Base-by-base conservation (phyloP, 331 rosid species). In the Rhamnella rubrinervis region DNA sequence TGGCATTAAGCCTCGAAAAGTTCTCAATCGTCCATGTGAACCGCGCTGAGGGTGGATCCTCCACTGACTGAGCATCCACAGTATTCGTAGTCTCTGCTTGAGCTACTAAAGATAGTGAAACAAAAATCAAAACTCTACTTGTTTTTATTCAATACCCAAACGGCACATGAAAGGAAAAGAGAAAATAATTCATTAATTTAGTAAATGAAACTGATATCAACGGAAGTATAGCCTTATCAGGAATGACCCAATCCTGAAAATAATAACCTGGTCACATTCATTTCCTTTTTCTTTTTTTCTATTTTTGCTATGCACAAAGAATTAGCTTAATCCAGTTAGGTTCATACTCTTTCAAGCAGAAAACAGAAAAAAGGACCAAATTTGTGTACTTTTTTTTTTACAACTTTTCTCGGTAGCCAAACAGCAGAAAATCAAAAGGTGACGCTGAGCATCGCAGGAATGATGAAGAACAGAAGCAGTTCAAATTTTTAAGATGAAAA, bases 21-120 rank as follows among this genome's bases (percentile, higher is more conserved):
- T 55, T 72, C 60, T 72, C 77, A 13, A 72, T 64, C 56, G 77
- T 64, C 77, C 77, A 72, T 1, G 77, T 72, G 21, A 72, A 72
- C 53, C 77, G 28, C 14, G 77, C 83, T 50, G 83, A 67, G 65
- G 84, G 77, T 8, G 88, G 78, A 65, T 83, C 91, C 61, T 86
- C 83, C 57, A 81, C 81, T 56, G 73, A 26, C 38, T 75, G 77
- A 49, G 86, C 81, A 67, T 81, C 85, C 63, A 62, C 83, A 13
- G 81, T 66, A 66, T 23, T 72, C 17, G 39, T 25, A 60, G 63
- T 67, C 66, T 84, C 92, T 44, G 77, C 77, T 74, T 77, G 82
- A 15, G 70, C 80, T 53, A 68, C 82, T 76, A 67, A 20, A 69
- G 53, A 61, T 57, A 39, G 26, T 61, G 26, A 57, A n/a, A 49